Evolutionary conservation across 148 eudicot species (phyloP).

Genomic region (Nyssa sinensis): DNA sequence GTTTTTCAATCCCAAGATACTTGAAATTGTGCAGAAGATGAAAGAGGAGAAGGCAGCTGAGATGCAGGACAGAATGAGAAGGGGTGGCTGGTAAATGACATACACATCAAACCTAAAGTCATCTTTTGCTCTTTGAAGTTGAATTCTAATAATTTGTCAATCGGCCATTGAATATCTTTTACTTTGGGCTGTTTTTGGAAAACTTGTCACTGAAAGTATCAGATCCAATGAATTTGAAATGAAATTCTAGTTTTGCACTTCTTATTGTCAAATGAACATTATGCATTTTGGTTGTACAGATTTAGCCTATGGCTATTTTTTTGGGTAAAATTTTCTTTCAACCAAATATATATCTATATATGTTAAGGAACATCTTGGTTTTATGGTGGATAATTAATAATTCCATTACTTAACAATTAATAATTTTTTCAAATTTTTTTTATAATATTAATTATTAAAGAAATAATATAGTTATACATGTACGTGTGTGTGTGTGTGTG

Average conservation of each 20-base stretch:
- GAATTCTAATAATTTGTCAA: neutral
- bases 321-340: too few species aligned
- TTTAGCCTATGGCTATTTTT: too few species aligned
- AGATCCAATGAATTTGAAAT: neutral
- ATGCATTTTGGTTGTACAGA: neutral
- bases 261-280: neutral
- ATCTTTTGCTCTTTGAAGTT: conserved; percentile 7
- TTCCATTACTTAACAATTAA: too few species aligned
- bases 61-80: conserved; percentile 45
- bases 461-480: too few species aligned
- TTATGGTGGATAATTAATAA: too few species aligned
- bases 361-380: too few species aligned
- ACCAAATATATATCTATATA: too few species aligned
- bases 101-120: neutral
- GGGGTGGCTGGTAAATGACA: conserved; percentile 24
- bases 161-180: neutral
- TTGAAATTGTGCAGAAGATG: conserved; percentile 45
- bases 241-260: neutral
- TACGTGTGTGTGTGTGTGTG: too few species aligned
- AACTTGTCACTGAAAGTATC: neutral
- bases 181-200: neutral
- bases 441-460: too few species aligned
- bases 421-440: too few species aligned
- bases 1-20: conserved; percentile 50
- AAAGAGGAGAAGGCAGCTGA: conserved; percentile 48